phyloP scores from a whole-genome alignment of 2,329 filamentous ascomycete species.

The Juglanconis sp. region DNA sequence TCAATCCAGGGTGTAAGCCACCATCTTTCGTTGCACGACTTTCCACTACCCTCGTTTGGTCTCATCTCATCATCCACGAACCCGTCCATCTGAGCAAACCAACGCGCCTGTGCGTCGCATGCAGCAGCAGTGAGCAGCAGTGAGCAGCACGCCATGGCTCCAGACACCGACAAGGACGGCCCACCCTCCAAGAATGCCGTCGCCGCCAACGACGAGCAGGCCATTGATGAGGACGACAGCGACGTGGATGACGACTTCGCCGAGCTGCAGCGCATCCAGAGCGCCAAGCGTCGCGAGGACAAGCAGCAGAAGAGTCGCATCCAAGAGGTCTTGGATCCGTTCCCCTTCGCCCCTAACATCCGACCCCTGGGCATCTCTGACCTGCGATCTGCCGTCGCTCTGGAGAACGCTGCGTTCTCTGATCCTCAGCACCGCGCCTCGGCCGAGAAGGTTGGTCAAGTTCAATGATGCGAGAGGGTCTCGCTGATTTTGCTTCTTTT shows the following conservation, averaged over 20 bases:
- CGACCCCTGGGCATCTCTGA: slow-evolving; percentile 68
- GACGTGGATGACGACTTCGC: slow-evolving; percentile 30
- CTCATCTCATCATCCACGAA: not conserved
- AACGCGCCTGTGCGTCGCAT: not conserved
- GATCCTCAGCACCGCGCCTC: slow-evolving; percentile 48
- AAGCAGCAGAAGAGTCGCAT: slow-evolving; percentile 33
- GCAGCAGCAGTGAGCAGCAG: slow-evolving; percentile 4
- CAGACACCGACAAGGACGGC: slow-evolving; percentile 2
- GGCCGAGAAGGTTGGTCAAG: slow-evolving; percentile 48
- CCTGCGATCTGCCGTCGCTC: slow-evolving; percentile 54
- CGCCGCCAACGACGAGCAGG: slow-evolving; percentile 18
- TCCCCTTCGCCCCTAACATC: slow-evolving; percentile 69
- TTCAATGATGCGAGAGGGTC: not conserved
- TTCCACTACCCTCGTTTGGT: not conserved
- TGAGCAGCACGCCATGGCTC: slow-evolving; percentile 10
- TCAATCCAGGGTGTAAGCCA: not conserved
- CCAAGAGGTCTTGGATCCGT: slow-evolving; percentile 44
- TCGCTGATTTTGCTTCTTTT: not conserved
- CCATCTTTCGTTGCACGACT: slow-evolving; percentile 6
- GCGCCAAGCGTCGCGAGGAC: slow-evolving; percentile 35
- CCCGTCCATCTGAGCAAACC: not conserved
- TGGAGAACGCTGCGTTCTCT: slow-evolving; percentile 54
- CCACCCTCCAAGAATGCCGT: slow-evolving; percentile 9
- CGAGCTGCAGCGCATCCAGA: slow-evolving; percentile 36
- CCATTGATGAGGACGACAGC: slow-evolving; percentile 27